These are phyloP conservation scores for Arthrobotrys musiformis DNA, from an alignment of 2,329 filamentous ascomycete species.

Conservation along the genomic window DNA sequence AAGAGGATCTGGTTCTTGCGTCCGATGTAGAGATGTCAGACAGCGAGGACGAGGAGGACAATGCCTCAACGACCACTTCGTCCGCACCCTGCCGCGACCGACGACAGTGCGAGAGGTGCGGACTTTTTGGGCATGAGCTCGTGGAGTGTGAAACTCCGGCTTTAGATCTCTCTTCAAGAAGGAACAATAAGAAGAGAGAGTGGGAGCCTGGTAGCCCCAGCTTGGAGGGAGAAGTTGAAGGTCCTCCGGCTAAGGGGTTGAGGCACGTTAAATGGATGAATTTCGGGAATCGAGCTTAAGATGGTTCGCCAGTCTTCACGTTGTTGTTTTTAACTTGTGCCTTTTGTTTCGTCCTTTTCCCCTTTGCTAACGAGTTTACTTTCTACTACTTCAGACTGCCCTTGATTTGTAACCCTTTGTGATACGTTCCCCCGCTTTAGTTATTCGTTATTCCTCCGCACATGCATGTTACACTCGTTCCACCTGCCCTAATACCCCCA, in stretches of 20 bases:
- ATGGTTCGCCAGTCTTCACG: conserved; percentile 1
- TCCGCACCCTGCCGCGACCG: conserved; percentile 51
- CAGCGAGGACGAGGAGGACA: conserved; percentile 46
- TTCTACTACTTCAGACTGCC: conserved; percentile 44
- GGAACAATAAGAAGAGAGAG: conserved; percentile 46
- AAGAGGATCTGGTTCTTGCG: conserved; percentile 49
- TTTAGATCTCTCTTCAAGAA: conserved; percentile 23
- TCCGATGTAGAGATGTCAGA: conserved; percentile 55
- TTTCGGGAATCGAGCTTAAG: conserved; percentile 30
- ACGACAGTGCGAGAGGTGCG: conserved; percentile 55
- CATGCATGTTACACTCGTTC: conserved; percentile 51
- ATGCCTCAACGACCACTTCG: conserved; percentile 51
- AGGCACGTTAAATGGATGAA: conserved; percentile 56
- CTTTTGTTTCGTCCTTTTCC: conserved; percentile 3
- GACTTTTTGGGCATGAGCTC: conserved; percentile 52
- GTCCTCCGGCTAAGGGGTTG: conserved; percentile 50
- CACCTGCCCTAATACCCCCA: conserved; percentile 28
- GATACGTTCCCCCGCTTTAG: conserved; percentile 11
- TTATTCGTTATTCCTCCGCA: conserved; percentile 9
- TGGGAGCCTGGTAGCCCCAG: conserved; percentile 48
- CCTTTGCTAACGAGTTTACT: conserved; percentile 23
- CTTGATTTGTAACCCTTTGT: conserved; percentile 7
- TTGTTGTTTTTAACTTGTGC: neutral
- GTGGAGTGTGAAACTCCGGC: conserved; percentile 52
- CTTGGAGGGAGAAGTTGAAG: conserved; percentile 38